phyloP scores from a whole-genome alignment of 148 eudicot genomes.

The Vaccinium myrtillus region DNA sequence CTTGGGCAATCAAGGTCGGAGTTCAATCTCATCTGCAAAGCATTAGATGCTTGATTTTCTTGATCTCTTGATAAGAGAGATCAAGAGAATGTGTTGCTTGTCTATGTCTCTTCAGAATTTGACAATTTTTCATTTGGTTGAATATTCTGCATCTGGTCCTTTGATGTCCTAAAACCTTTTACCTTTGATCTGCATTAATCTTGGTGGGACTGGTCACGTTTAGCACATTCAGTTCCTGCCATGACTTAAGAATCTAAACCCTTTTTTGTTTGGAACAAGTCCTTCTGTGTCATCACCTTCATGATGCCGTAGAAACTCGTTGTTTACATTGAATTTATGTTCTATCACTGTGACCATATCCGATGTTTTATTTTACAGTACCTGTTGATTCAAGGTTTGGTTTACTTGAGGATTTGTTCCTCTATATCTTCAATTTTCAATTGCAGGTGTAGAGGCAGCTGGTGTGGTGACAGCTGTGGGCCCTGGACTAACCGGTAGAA shows the following conservation, averaged over 20 bases:
- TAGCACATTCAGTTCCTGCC: not conserved
- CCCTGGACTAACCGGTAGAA: slow-evolving; percentile 65
- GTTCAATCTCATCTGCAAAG: not conserved
- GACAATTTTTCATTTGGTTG: not conserved
- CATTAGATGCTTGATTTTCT: not conserved
- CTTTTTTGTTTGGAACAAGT: not conserved
- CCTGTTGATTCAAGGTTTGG: not conserved
- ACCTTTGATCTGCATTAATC: not conserved
- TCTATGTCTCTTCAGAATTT: not conserved
- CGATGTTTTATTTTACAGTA: not conserved
- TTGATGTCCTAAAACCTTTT: not conserved
- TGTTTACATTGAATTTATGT: not conserved
- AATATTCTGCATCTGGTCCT: not conserved
- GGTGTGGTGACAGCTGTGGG: slow-evolving; percentile 87
- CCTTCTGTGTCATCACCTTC: not conserved
- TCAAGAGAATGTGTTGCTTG: not conserved
- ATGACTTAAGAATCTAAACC: not conserved
- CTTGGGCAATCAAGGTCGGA: no score
- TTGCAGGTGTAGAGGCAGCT: slow-evolving; percentile 82
- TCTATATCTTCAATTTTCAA: not conserved
- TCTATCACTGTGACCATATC: not conserved
- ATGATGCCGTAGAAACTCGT: not conserved
- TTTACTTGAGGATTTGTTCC: not conserved
- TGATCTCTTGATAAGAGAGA: not conserved
- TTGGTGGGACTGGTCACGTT: not conserved